Base-by-base conservation (phyloP, 768 basidiomycete species). In the Tulasnella sp. region DNA sequence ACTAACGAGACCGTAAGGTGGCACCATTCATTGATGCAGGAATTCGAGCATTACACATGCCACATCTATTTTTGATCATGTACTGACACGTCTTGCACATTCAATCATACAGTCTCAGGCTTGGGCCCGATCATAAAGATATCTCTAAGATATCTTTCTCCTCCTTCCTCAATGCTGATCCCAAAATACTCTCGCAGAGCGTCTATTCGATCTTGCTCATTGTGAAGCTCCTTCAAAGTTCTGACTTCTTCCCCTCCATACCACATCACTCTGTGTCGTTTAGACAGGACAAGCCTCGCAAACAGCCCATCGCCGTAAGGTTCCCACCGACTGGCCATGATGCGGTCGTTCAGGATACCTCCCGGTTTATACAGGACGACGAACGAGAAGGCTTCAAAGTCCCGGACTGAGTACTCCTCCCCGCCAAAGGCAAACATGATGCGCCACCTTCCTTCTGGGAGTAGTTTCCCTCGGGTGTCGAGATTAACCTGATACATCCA, bases 161-260 rank as follows among this genome's bases (percentile, higher is more conserved):
- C 34, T 7, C 34, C 34, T 7, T 15, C 7, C 15, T 38, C 21
- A 43, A 42, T 43, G 9, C 19, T 30, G 24, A 59, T 59, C 21
- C 45, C 29, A 49, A 59, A 59, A 34, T 49, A 43, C 49, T 59
- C 46, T 4, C 49, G 49, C 30, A 59, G 46, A 15, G 48, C 57
- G 12, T 31, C 19, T 27, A 59, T 41, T 21, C 57, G 48, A 21
- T 59, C 57, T 46, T 52, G 21, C 19, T 59, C 57, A 34, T 49
- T 22, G n/a, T 41, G 30, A 12, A 59, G n/a, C 43, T 59, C 57
- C 21, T 34, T 49, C 46, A 38, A 22, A 1, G 49, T 21, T 29
- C 49, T 30, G 10, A n/a, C 31, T 21, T 51, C 31, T 29, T 46
- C 57, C 21, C 30, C 48, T 30, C 46, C 57, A 11, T 42, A 31